Evolutionary conservation across 768 basidiomycete species (phyloP).

Genomic region (Collybia sordida): DNA sequence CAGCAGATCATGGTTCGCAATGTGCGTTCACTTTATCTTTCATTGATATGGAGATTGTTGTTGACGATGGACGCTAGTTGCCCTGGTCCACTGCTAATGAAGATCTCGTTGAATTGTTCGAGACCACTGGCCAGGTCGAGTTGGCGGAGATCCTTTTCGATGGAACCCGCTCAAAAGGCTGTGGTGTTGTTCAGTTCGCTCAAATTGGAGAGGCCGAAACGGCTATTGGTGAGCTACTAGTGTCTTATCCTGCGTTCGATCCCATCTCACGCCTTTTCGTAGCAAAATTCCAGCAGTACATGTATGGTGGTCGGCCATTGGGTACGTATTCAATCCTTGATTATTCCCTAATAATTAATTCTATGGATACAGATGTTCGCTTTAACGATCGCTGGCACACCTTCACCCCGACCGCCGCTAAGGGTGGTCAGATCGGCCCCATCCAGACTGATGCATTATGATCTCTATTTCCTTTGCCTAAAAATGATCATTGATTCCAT

Average conservation of each 20-base stretch:
- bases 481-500: too few relatives aligned
- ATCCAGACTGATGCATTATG: constrained; percentile 54
- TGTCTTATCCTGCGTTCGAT: neutral
- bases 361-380: constrained; percentile 65
- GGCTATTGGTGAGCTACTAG: constrained; percentile 66
- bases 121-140: constrained; percentile 95
- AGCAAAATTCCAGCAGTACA: constrained; percentile 95
- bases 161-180: constrained; percentile 88
- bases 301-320: constrained; percentile 90
- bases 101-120: constrained; percentile 95
- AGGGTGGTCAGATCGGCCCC: constrained; percentile 74
- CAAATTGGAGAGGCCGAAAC: constrained; percentile 89
- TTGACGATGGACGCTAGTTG: constrained; percentile 47
- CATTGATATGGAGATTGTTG: neutral
- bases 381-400: constrained; percentile 97
- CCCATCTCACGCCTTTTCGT: constrained; percentile 3
- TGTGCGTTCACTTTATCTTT: constrained; percentile 53
- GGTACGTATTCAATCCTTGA: constrained; percentile 42
- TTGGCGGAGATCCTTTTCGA: constrained; percentile 95
- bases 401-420: constrained; percentile 85
- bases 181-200: constrained; percentile 94
- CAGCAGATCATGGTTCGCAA: constrained; percentile 99
- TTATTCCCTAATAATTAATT: constrained; percentile 1
- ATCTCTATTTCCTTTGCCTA: neutral
- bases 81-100: constrained; percentile 99